Percentiles rank a stretch among this genome's conserved stretches.
Conservation (phyloP, 768 basidiomycete species). For the Tulasnella sp. region DNA sequence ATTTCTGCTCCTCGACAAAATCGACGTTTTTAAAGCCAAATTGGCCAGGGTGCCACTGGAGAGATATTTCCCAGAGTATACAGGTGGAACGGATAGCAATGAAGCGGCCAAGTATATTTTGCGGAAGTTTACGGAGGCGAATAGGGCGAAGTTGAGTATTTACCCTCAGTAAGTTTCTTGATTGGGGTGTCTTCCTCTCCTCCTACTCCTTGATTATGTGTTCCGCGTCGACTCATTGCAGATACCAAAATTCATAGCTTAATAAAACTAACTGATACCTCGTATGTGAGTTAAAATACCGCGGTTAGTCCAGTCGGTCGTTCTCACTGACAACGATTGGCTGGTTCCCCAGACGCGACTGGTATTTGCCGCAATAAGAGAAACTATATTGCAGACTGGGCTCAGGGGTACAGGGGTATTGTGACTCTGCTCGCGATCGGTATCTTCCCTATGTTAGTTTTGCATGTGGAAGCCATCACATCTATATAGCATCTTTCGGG, state of each 20-base stretch:
- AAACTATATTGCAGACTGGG: too few species aligned
- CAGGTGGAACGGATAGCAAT: constrained; percentile 53
- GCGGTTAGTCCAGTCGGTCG: background rate
- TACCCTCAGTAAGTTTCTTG: constrained; percentile 73
- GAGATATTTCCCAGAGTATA: constrained; percentile 48
- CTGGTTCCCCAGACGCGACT: too few species aligned
- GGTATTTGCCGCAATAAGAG: too few species aligned
- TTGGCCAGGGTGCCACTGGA: constrained; percentile 46
- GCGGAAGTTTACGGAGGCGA: constrained; percentile 93
- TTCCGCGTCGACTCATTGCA: background rate
- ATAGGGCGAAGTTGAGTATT: constrained; percentile 77
- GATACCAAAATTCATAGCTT: constrained; percentile 45
- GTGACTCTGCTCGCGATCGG: too few species aligned
- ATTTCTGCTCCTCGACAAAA: constrained; percentile 42
- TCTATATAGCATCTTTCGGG: too few species aligned
- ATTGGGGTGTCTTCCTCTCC: constrained; percentile 35
- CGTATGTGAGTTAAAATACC: constrained; percentile 51
- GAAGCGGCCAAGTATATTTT: constrained; percentile 92
- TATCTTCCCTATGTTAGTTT: too few species aligned
- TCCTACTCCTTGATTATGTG: constrained; percentile 21
- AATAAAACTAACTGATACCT: constrained; percentile 85
- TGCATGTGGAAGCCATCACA: too few species aligned
- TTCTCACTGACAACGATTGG: too few species aligned
- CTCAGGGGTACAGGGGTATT: too few species aligned
- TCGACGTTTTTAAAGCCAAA: constrained; percentile 49